These are phyloP conservation scores for Linum tenue DNA, from an alignment of 345 rosid genomes.

Conservation along the genomic window DNA sequence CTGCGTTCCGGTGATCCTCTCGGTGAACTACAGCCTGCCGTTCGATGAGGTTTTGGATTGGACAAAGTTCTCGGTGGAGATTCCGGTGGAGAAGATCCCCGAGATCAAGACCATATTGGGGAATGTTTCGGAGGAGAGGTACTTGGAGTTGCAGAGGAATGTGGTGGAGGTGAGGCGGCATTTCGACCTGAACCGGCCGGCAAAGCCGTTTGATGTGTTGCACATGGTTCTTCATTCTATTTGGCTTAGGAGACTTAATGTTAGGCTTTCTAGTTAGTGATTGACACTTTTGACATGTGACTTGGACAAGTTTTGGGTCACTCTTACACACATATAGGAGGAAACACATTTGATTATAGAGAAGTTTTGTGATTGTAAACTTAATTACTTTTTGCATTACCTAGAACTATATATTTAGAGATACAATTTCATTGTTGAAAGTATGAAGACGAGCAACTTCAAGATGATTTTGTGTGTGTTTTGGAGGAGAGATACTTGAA, in stretches of 20 bases:
- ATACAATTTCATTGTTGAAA: too few relatives aligned
- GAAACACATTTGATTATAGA: too few relatives aligned
- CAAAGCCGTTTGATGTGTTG: conserved; percentile 39
- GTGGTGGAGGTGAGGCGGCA: conserved; percentile 36
- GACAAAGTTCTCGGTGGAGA: conserved; percentile 33
- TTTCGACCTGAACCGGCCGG: conserved; percentile 43
- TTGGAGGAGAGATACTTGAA: too few relatives aligned
- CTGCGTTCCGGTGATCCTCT: conserved; percentile 42
- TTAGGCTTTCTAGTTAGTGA: conserved; percentile 12
- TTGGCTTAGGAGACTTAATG: conserved; percentile 54
- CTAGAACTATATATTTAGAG: too few relatives aligned
- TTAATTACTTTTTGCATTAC: too few relatives aligned
- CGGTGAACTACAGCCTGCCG: conserved; percentile 33
- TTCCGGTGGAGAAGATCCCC: conserved; percentile 28
- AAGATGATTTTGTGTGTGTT: too few relatives aligned
- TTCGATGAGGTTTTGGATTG: conserved; percentile 48
- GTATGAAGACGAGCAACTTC: too few relatives aligned
- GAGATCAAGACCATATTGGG: conserved; percentile 41
- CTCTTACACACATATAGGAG: too few relatives aligned
- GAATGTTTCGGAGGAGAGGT: conserved; percentile 27
- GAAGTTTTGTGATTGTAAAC: too few relatives aligned
- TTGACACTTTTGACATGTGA: too few relatives aligned
- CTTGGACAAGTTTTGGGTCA: too few relatives aligned
- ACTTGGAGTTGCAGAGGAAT: conserved; percentile 30
- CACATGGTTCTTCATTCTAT: conserved; percentile 56